These are phyloP conservation scores for Spergularia azorica DNA, from an alignment of 179 eudicot species.

Conservation along the genomic window DNA sequence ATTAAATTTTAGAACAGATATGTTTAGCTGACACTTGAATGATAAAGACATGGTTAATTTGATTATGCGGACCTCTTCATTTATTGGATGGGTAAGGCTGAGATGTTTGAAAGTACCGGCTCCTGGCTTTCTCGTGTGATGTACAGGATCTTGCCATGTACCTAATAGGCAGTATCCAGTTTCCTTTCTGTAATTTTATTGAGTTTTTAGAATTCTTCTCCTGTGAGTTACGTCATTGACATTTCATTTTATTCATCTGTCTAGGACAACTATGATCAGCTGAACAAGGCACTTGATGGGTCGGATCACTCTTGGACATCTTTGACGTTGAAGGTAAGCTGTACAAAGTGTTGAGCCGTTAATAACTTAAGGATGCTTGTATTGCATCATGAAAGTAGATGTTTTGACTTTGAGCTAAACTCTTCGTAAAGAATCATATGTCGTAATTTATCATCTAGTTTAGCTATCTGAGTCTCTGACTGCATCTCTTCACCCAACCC, in stretches of 20 bases:
- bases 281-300: constrained; percentile 69
- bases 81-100: not conserved
- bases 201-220: not conserved
- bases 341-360: too few species aligned
- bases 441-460: not conserved
- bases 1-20: not conserved
- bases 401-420: too few species aligned
- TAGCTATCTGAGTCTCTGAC: not conserved
- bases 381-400: too few species aligned
- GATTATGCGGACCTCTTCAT: not conserved
- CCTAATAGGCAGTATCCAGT: not conserved
- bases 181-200: constrained; percentile 15
- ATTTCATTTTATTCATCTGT: constrained; percentile 6
- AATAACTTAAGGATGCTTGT: not conserved
- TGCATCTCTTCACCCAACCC: not conserved
- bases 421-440: too few species aligned
- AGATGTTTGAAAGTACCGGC: not conserved
- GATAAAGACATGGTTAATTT: not conserved
- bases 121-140: not conserved
- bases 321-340: constrained; percentile 62
- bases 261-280: constrained; percentile 64
- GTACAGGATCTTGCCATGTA: not conserved
- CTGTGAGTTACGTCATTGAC: not conserved
- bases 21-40: not conserved
- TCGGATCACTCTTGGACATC: constrained; percentile 84